Conservation (phyloP, 23 red algal genomes). For the Gracilaria caudata region DNA sequence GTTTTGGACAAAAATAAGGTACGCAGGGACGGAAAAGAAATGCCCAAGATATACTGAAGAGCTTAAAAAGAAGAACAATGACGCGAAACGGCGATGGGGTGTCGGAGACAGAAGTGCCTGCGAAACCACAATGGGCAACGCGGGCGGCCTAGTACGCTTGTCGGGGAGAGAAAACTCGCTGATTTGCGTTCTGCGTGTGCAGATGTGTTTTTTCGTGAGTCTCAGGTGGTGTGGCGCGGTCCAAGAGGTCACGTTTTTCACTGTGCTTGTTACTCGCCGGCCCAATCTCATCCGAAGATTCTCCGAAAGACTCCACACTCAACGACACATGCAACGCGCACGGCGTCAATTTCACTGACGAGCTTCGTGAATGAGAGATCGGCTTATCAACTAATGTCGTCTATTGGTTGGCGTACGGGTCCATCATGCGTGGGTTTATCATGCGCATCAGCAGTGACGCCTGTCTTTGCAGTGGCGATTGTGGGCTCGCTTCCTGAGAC, state of each 20-base stretch:
- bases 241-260: not conserved
- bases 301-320: not conserved
- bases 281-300: not conserved
- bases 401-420: not conserved
- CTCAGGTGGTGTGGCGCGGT: too few relatives aligned
- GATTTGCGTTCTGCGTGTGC: too few relatives aligned
- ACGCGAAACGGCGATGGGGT: too few relatives aligned
- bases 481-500: not conserved
- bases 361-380: not conserved
- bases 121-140: too few relatives aligned
- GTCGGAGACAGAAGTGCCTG: too few relatives aligned
- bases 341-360: not conserved
- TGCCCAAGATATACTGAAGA: not conserved
- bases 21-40: not conserved
- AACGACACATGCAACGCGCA: not conserved
- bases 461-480: not conserved
- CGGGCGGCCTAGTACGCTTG: too few relatives aligned
- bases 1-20: not conserved
- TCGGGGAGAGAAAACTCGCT: too few relatives aligned
- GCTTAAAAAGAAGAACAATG: constrained; percentile 32
- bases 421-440: not conserved
- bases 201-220: not conserved
- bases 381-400: not conserved
- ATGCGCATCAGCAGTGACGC: not conserved
- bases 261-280: too few relatives aligned